These are phyloP conservation scores for Allantophomopsis cytisporea DNA, from an alignment of 2,329 filamentous ascomycete genomes.

Conservation along the genomic window DNA sequence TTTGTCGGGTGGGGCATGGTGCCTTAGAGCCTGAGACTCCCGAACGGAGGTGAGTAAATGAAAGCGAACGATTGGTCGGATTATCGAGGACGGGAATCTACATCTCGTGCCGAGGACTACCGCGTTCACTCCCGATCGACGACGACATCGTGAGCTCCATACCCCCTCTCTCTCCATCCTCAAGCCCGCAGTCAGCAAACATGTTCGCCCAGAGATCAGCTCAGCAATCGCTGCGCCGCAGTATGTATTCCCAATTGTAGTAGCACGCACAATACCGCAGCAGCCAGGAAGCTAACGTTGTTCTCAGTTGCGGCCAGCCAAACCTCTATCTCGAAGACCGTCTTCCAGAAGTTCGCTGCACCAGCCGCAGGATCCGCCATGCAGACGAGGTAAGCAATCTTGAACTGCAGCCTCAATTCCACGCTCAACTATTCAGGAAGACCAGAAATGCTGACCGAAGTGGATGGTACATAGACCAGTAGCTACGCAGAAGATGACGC, in stretches of 20 bases:
- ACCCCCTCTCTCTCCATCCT: no score
- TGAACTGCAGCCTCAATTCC: neutral
- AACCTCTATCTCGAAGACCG: slow-evolving; percentile 24
- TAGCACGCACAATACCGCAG: neutral
- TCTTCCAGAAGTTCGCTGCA: slow-evolving; percentile 22
- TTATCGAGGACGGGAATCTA: neutral
- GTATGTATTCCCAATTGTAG: slow-evolving; percentile 14
- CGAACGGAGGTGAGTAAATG: neutral
- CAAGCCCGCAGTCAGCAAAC: slow-evolving; percentile 9
- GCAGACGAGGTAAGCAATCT: slow-evolving; percentile 30
- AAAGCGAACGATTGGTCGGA: neutral
- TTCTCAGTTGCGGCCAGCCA: slow-evolving; percentile 28
- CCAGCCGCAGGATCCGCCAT: slow-evolving; percentile 25
- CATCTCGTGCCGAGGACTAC: neutral
- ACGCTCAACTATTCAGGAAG: neutral
- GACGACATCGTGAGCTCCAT: neutral
- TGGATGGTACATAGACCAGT: slow-evolving; percentile 23
- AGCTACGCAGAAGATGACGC: slow-evolving; percentile 29
- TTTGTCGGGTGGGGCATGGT: slow-evolving; percentile 4
- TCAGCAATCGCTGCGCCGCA: slow-evolving; percentile 27
- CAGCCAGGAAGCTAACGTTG: slow-evolving; percentile 3
- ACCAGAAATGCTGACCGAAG: slow-evolving; percentile 4
- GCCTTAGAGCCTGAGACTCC: neutral
- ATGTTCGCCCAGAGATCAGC: slow-evolving; percentile 29
- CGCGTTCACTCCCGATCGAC: neutral